Conservation (phyloP, 192 early-diverging fungal genomes). For the Spizellomyces sp. region DNA sequence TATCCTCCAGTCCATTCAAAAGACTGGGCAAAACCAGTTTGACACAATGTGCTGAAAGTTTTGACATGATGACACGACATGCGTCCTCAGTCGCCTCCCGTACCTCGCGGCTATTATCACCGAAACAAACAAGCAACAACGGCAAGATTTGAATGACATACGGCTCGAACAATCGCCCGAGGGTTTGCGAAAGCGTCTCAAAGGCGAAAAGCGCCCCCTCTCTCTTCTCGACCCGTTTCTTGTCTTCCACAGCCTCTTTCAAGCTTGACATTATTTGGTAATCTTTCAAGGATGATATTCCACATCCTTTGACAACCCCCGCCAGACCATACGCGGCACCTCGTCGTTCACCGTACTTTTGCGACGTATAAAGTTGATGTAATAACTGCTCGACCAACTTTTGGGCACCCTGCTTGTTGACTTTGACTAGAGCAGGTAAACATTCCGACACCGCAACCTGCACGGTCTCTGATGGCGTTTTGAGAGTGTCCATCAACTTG, state of each 20-base stretch:
- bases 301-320: conserved; percentile 89
- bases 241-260: conserved; percentile 81
- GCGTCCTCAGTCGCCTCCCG: conserved; percentile 91
- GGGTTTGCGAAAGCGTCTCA: conserved; percentile 79
- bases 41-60: conserved; percentile 93
- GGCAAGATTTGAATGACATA: conserved; percentile 95
- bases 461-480: conserved; percentile 92
- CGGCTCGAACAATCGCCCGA: conserved; percentile 95
- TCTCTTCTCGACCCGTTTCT: conserved; percentile 69
- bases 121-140: conserved; percentile 81
- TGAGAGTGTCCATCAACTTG: conserved; percentile 84
- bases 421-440: conserved; percentile 87
- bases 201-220: conserved; percentile 95
- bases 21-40: conserved; percentile 92
- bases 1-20: conserved; percentile 82
- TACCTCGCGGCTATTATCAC: conserved; percentile 80
- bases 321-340: conserved; percentile 97
- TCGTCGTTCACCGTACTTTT: conserved; percentile 83
- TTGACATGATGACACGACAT: conserved; percentile 90
- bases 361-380: conserved; percentile 67
- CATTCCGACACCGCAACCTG: conserved; percentile 94
- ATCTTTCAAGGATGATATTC: conserved; percentile 85
- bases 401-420: conserved; percentile 60
- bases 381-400: conserved; percentile 65
- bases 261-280: conserved; percentile 78